A percentile compares a stretch with the other conserved stretches of the same genome.
These are phyloP conservation scores for Neoboletus magnificus DNA, from an alignment of 768 basidiomycete species.

Conservation along the genomic window DNA sequence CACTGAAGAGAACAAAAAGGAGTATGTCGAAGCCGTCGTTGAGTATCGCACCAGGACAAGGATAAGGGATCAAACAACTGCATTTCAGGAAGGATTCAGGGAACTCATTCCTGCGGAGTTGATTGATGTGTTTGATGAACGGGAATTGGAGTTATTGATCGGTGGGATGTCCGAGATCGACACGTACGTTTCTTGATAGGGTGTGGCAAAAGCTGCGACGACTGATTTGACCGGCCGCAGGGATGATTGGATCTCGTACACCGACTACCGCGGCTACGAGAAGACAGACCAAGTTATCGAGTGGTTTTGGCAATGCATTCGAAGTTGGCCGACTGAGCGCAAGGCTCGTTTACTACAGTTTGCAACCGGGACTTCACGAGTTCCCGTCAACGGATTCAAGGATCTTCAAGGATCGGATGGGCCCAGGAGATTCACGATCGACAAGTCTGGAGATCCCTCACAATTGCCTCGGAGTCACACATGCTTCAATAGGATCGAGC, in stretches of 20 bases:
- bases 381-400: conserved; percentile 92
- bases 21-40: conserved; percentile 75
- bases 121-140: conserved; percentile 86
- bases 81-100: conserved; percentile 82
- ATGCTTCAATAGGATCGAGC: conserved; percentile 87
- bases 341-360: conserved; percentile 87
- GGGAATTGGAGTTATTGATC: conserved; percentile 84
- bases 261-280: conserved; percentile 86
- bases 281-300: conserved; percentile 86
- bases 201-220: neutral
- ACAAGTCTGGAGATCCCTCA: conserved; percentile 87
- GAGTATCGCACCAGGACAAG: conserved; percentile 80
- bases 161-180: conserved; percentile 94
- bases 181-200: conserved; percentile 46
- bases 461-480: conserved; percentile 90
- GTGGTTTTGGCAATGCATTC: conserved; percentile 95
- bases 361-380: conserved; percentile 80
- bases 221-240: conserved; percentile 30
- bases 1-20: conserved; percentile 73
- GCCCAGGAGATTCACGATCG: conserved; percentile 89
- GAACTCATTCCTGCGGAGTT: conserved; percentile 83
- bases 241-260: conserved; percentile 93
- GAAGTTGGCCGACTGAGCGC: conserved; percentile 86
- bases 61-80: conserved; percentile 78
- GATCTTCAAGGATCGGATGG: conserved; percentile 93